Conservation (phyloP, 2,329 filamentous ascomycete genomes). For the Bipolaris zeicola region DNA sequence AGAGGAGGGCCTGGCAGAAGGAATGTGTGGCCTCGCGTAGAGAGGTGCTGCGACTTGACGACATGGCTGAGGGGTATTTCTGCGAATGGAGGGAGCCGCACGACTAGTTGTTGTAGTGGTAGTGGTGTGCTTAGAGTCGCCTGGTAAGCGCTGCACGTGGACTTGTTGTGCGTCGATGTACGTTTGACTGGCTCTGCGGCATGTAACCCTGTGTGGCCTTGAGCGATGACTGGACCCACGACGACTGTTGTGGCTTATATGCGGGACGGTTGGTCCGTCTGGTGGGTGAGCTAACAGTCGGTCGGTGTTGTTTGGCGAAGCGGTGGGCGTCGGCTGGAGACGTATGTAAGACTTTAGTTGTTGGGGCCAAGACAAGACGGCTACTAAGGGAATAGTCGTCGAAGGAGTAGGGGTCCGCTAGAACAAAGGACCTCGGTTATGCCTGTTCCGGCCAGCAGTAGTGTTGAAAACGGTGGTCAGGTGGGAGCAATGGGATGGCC, state of each 20-base stretch:
- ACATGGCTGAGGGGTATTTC: slow-evolving; percentile 14
- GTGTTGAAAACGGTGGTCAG: not conserved
- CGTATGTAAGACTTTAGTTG: slow-evolving; percentile 17
- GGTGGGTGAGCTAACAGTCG: slow-evolving; percentile 10
- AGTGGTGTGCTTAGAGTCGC: slow-evolving; percentile 1
- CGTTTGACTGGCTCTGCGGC: not conserved
- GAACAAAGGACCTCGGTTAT: slow-evolving; percentile 2
- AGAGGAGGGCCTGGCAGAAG: slow-evolving; percentile 40
- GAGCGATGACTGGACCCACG: slow-evolving; percentile 6
- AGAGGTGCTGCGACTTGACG: slow-evolving; percentile 16
- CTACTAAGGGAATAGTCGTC: slow-evolving; percentile 3
- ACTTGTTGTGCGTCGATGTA: not conserved
- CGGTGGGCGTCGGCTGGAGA: slow-evolving; percentile 17
- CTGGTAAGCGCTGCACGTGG: slow-evolving; percentile 8
- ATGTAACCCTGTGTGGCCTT: not conserved
- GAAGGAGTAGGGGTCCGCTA: slow-evolving; percentile 1
- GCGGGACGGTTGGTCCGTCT: slow-evolving; percentile 9
- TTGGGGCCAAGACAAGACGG: not conserved
- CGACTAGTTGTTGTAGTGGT: not conserved
- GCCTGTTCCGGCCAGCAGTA: not conserved
- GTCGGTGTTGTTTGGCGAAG: slow-evolving; percentile 14
- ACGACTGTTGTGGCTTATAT: slow-evolving; percentile 5
- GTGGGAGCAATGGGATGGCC: not conserved
- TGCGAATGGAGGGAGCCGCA: slow-evolving; percentile 1
- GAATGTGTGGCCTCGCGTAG: slow-evolving; percentile 33